phyloP scores from a whole-genome alignment of 2,329 filamentous ascomycete genomes.

The Neonectria magnoliae region DNA sequence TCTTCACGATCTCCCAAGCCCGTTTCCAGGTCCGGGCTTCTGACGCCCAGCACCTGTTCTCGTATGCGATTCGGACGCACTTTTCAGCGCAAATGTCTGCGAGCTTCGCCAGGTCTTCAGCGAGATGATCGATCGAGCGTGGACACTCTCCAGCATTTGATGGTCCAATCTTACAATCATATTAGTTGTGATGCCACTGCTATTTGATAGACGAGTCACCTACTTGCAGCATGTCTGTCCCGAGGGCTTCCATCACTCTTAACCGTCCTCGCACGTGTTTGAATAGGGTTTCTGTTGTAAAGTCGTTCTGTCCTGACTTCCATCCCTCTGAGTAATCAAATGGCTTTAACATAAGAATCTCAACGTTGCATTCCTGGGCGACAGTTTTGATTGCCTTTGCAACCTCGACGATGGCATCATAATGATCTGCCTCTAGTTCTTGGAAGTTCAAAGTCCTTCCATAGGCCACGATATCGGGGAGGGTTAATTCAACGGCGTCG shows the following conservation, averaged over 20 bases:
- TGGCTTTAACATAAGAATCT: slow-evolving; percentile 77
- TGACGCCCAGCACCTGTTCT: slow-evolving; percentile 86
- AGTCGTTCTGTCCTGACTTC: slow-evolving; percentile 58
- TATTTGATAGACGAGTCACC: neutral
- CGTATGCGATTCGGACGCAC: slow-evolving; percentile 74
- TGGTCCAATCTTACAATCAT: slow-evolving; percentile 60
- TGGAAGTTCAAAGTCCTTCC: slow-evolving; percentile 61
- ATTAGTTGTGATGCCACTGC: neutral
- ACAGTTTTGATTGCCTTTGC: slow-evolving; percentile 64
- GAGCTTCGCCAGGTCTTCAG: slow-evolving; percentile 70
- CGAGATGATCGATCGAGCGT: slow-evolving; percentile 59
- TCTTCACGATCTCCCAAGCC: slow-evolving; percentile 74
- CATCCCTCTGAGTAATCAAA: slow-evolving; percentile 84
- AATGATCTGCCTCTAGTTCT: slow-evolving; percentile 67
- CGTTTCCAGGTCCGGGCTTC: slow-evolving; percentile 74
- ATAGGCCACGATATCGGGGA: slow-evolving; percentile 76
- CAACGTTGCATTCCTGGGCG: slow-evolving; percentile 63
- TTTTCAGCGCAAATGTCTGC: slow-evolving; percentile 68
- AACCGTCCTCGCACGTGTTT: slow-evolving; percentile 72
- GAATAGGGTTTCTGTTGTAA: slow-evolving; percentile 70
- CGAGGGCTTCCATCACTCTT: slow-evolving; percentile 74
- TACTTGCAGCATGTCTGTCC: slow-evolving; percentile 77
- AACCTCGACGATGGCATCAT: slow-evolving; percentile 64
- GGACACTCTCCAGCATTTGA: slow-evolving; percentile 71
- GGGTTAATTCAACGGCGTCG: slow-evolving; percentile 76